phyloP scores from a whole-genome alignment of 148 eudicot genomes.

The Simmondsia chinensis region DNA sequence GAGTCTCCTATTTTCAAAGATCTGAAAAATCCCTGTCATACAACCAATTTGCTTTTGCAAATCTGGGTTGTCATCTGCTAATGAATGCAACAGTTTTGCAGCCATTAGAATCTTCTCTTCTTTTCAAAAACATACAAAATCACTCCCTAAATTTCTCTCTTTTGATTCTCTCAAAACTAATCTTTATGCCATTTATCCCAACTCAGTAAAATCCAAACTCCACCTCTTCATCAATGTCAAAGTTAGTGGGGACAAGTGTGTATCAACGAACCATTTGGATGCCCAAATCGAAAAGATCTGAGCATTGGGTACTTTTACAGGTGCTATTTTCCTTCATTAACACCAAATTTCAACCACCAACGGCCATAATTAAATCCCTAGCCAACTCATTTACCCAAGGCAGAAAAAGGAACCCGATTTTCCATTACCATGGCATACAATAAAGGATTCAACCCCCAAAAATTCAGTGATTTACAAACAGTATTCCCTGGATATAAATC shows the following conservation, averaged over 20 bases:
- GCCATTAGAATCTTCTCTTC: too few relatives aligned
- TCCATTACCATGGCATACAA: too few relatives aligned
- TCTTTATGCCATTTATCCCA: constrained; percentile 8
- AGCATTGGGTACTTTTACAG: too few relatives aligned
- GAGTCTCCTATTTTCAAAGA: constrained; percentile 63
- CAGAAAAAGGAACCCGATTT: too few relatives aligned
- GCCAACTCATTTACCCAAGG: background rate
- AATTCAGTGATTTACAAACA: too few relatives aligned
- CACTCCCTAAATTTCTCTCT: too few relatives aligned
- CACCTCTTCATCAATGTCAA: constrained; percentile 17
- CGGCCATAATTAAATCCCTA: constrained; percentile 3
- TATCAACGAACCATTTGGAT: too few relatives aligned
- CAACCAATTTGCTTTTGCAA: constrained; percentile 91
- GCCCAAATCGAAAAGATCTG: too few relatives aligned
- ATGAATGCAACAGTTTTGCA: constrained; percentile 82
- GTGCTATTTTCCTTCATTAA: too few relatives aligned
- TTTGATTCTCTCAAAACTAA: too few relatives aligned
- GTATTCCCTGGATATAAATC: too few relatives aligned
- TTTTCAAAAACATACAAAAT: background rate
- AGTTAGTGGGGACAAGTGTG: constrained; percentile 6
- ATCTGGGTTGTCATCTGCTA: constrained; percentile 85
- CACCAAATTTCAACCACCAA: constrained; percentile 9
- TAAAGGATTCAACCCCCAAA: too few relatives aligned
- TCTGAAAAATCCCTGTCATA: constrained; percentile 73
- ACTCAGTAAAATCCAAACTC: constrained; percentile 16